These are phyloP conservation scores for Ciborinia camelliae DNA, from an alignment of 2,329 filamentous ascomycete species.

Conservation along the genomic window DNA sequence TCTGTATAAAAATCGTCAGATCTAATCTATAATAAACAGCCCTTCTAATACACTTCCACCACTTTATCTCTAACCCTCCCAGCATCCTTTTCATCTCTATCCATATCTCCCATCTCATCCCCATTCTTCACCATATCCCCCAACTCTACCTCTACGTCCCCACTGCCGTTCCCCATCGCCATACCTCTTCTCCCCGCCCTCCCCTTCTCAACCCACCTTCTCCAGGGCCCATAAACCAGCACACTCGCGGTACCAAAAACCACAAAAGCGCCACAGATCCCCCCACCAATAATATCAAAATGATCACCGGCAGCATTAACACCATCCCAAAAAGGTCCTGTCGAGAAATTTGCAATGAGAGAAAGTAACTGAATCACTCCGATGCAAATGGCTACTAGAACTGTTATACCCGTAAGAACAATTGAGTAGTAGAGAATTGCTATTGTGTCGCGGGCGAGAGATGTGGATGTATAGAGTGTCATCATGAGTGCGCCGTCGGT, in stretches of 20 bases:
- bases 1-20: not conserved
- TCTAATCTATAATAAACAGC: not conserved
- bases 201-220: conserved; percentile 49
- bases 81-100: not conserved
- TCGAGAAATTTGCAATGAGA: conserved; percentile 70
- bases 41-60: not conserved
- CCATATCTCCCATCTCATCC: not conserved
- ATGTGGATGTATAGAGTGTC: conserved; percentile 78
- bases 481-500: conserved; percentile 94
- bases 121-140: not conserved
- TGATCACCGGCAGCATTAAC: conserved; percentile 72
- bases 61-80: not conserved
- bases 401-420: conserved; percentile 38
- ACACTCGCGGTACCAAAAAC: conserved; percentile 61
- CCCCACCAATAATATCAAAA: conserved; percentile 82
- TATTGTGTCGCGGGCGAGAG: conserved; percentile 76
- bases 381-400: conserved; percentile 56
- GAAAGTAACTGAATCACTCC: conserved; percentile 81
- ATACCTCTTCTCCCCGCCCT: not conserved
- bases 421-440: conserved; percentile 88
- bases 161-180: not conserved
- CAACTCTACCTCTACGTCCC: not conserved
- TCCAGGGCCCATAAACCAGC: conserved; percentile 79
- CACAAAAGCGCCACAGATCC: conserved; percentile 81
- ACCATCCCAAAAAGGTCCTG: conserved; percentile 86